A percentile compares a stretch with the other conserved stretches of the same genome.
These are phyloP conservation scores for Rickenella mellea DNA, from an alignment of 768 basidiomycete genomes.

Conservation along the genomic window DNA sequence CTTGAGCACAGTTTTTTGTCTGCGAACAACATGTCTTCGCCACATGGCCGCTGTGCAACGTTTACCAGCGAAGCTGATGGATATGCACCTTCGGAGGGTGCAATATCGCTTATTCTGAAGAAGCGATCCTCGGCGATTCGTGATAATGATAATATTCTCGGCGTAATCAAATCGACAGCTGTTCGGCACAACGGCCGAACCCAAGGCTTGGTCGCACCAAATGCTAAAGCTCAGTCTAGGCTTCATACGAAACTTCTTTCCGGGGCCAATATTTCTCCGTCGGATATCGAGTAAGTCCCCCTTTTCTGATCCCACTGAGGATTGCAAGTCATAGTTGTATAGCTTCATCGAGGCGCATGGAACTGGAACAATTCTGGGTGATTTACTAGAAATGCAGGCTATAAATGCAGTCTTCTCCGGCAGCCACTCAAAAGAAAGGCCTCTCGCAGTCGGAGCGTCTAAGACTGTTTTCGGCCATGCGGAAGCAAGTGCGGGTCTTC, in stretches of 20 bases:
- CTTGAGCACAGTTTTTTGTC: slow-evolving; percentile 15
- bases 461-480: slow-evolving; percentile 27
- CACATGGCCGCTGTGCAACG: slow-evolving; percentile 24
- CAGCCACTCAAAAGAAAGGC: slow-evolving; percentile 19
- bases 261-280: slow-evolving; percentile 18
- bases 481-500: slow-evolving; percentile 22
- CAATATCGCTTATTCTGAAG: slow-evolving; percentile 24
- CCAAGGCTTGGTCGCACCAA: slow-evolving; percentile 27
- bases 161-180: slow-evolving; percentile 20
- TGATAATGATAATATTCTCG: slow-evolving; percentile 25
- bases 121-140: slow-evolving; percentile 23
- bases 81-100: slow-evolving; percentile 29
- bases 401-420: slow-evolving; percentile 25
- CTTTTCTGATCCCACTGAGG: background rate
- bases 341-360: slow-evolving; percentile 29
- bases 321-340: background rate
- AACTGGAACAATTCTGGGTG: slow-evolving; percentile 26
- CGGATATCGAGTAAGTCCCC: slow-evolving; percentile 25
- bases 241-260: slow-evolving; percentile 22
- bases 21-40: slow-evolving; percentile 25
- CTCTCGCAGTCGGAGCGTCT: slow-evolving; percentile 24
- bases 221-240: slow-evolving; percentile 21
- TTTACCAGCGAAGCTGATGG: slow-evolving; percentile 26
- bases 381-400: slow-evolving; percentile 26
- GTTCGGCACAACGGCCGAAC: slow-evolving; percentile 25